These are phyloP conservation scores for Yamadazyma jaroonii DNA, from an alignment of 1,139 yeast species.

Conservation along the genomic window DNA sequence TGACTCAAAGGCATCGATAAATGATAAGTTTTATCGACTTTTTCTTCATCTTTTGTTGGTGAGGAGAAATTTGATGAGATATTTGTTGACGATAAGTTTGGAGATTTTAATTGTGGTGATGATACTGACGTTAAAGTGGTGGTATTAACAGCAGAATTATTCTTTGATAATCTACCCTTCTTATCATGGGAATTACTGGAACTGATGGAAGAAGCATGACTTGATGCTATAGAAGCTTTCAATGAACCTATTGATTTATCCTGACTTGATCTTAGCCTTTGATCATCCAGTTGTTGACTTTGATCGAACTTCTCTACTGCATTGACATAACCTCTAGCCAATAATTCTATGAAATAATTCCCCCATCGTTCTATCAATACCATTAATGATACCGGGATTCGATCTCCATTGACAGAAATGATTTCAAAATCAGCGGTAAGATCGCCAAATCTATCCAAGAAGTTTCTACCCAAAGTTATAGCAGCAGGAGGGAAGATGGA, in stretches of 20 bases:
- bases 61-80: not conserved
- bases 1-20: constrained; percentile 24
- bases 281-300: constrained; percentile 18
- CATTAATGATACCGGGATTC: constrained; percentile 58
- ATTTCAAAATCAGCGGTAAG: constrained; percentile 69
- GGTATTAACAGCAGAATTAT: not conserved
- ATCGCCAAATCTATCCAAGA: constrained; percentile 64
- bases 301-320: constrained; percentile 50
- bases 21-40: constrained; percentile 14
- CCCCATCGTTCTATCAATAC: constrained; percentile 77
- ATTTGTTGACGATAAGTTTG: no score
- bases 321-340: constrained; percentile 62
- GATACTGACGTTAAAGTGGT: not conserved
- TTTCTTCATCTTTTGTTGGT: constrained; percentile 1
- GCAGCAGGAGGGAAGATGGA: constrained; percentile 76
- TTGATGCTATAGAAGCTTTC: constrained; percentile 15
- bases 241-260: constrained; percentile 4
- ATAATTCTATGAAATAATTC: constrained; percentile 54
- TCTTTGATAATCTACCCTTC: not conserved
- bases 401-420: constrained; percentile 62
- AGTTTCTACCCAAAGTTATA: constrained; percentile 70
- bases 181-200: constrained; percentile 9
- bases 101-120: not conserved
- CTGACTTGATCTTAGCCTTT: constrained; percentile 7
- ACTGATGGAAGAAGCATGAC: constrained; percentile 11